These are phyloP conservation scores for Phytophthora pinifolia DNA, from an alignment of 352 stramenopile genomes.

Conservation along the genomic window DNA sequence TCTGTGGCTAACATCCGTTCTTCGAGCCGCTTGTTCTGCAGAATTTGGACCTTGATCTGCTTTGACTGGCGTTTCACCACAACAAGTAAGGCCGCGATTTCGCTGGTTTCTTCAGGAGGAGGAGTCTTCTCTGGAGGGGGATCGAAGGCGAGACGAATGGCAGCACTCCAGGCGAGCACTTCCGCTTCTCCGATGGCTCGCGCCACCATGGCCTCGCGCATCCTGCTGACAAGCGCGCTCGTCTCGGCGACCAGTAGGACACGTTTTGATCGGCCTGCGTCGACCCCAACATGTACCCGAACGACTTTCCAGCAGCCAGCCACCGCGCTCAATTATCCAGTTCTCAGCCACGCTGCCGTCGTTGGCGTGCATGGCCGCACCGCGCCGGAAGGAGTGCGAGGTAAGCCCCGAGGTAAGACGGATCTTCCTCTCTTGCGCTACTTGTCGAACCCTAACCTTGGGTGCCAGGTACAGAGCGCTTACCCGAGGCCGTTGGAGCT, in stretches of 20 bases:
- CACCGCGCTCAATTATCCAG: slow-evolving; percentile 14
- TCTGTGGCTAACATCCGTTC: slow-evolving; percentile 10
- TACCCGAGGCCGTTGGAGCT: neutral
- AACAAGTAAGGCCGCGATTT: neutral
- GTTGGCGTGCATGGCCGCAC: slow-evolving; percentile 16
- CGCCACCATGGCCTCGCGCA: slow-evolving; percentile 1
- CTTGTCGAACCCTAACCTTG: neutral
- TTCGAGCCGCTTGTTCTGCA: slow-evolving; percentile 16
- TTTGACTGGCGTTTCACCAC: slow-evolving; percentile 9
- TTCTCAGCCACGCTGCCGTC: neutral
- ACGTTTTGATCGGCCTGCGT: slow-evolving; percentile 5
- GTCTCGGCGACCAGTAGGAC: neutral
- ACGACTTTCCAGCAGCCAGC: no score
- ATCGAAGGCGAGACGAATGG: neutral
- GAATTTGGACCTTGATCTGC: slow-evolving; percentile 7
- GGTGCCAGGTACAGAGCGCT: neutral
- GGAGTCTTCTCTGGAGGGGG: neutral
- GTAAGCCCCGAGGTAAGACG: slow-evolving; percentile 1
- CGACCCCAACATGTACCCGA: slow-evolving; percentile 13
- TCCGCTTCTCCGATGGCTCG: slow-evolving; percentile 1
- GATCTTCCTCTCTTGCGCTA: neutral
- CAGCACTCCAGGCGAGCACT: neutral
- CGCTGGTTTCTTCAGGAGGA: neutral
- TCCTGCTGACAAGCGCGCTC: slow-evolving; percentile 1
- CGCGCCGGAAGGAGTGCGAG: slow-evolving; percentile 10